Percentiles rank a stretch among this genome's conserved stretches.
phyloP scores from a whole-genome alignment of 1,284 basidiomycete species.

The Naganishia sp. region DNA sequence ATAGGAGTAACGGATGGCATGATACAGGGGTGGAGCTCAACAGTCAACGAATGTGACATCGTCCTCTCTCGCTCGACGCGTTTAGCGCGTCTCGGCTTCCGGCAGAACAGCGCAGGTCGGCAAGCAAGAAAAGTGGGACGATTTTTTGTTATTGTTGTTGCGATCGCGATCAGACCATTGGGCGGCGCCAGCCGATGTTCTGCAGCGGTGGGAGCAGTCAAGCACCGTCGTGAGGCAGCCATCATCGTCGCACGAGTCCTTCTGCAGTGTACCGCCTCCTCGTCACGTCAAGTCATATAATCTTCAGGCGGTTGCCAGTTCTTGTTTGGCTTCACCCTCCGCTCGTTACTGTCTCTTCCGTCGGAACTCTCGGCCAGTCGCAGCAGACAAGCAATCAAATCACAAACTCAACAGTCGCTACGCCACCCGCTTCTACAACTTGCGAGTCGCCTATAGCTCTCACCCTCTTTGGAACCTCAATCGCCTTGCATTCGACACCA shows the following conservation, averaged over 20 bases:
- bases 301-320: not conserved
- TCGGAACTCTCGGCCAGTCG: slow-evolving; percentile 14
- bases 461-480: too few relatives aligned
- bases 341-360: slow-evolving; percentile 24
- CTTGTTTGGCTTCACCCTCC: slow-evolving; percentile 1
- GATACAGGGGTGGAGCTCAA: too few relatives aligned
- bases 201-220: not conserved
- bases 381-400: not conserved
- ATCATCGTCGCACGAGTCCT: not conserved
- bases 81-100: not conserved
- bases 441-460: not conserved
- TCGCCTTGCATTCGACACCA: not conserved
- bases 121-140: slow-evolving; percentile 15
- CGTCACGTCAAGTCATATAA: not conserved
- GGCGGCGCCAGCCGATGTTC: slow-evolving; percentile 5
- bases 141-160: slow-evolving; percentile 24
- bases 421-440: not conserved
- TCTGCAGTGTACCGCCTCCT: not conserved
- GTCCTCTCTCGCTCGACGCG: too few relatives aligned
- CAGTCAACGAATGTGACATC: too few relatives aligned
- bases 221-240: not conserved
- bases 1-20: too few relatives aligned
- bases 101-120: not conserved
- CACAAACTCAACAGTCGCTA: not conserved
- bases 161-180: slow-evolving; percentile 14